These are phyloP conservation scores for Pleurotus eryngii DNA, from an alignment of 768 basidiomycete species.

Conservation along the genomic window DNA sequence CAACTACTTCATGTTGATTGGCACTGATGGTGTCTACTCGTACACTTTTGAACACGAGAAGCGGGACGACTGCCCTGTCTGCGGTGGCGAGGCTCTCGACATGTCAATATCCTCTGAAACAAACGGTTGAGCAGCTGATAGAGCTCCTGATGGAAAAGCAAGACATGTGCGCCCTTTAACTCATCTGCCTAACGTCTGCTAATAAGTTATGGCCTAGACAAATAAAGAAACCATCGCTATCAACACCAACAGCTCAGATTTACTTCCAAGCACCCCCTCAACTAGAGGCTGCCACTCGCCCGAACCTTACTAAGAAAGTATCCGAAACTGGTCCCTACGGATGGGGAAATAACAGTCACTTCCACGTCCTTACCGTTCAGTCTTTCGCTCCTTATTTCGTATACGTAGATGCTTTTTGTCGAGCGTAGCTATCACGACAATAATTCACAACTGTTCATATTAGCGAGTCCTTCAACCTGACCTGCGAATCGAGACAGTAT, in stretches of 20 bases:
- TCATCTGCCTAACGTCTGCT: too few relatives aligned
- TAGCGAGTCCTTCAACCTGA: too few relatives aligned
- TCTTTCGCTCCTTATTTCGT: constrained; percentile 64
- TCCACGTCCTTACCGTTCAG: constrained; percentile 88
- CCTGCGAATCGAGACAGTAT: not conserved
- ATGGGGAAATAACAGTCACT: constrained; percentile 83
- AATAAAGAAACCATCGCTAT: constrained; percentile 94
- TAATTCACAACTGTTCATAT: too few relatives aligned
- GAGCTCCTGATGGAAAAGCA: constrained; percentile 85
- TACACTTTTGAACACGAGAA: constrained; percentile 96
- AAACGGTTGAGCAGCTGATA: constrained; percentile 83
- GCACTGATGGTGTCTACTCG: constrained; percentile 94
- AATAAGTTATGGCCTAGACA: constrained; percentile 54
- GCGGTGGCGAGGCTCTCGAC: constrained; percentile 86
- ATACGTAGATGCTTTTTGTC: constrained; percentile 24
- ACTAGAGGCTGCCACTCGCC: constrained; percentile 84
- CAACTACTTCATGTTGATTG: constrained; percentile 98
- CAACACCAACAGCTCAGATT: constrained; percentile 69
- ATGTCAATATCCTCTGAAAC: constrained; percentile 65
- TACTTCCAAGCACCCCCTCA: constrained; percentile 95
- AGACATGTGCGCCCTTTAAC: constrained; percentile 66
- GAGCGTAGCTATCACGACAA: not conserved
- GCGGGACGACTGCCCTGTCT: constrained; percentile 93
- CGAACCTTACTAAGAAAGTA: constrained; percentile 85
- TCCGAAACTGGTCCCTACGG: constrained; percentile 77